A percentile compares a stretch with the other conserved stretches of the same genome.
Evolutionary conservation across 1,284 basidiomycete genomes (phyloP).

Genomic region (Melampsora americana): DNA sequence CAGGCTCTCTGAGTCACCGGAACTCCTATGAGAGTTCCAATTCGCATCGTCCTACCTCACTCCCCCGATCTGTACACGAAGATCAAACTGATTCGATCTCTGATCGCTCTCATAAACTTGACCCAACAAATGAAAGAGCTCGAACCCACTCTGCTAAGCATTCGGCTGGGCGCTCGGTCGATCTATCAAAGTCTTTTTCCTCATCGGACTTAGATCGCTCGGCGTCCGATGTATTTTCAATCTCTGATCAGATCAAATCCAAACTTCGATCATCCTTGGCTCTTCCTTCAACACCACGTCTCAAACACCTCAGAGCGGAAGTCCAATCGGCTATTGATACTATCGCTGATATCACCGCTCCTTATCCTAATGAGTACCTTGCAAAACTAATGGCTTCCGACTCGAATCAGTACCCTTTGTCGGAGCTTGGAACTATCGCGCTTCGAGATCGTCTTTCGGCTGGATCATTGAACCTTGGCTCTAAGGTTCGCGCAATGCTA

Average conservation of each 20-base stretch:
- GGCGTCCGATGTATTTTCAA: constrained; percentile 13
- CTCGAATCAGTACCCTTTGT: background rate
- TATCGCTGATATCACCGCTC: constrained; percentile 22
- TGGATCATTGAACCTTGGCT: constrained; percentile 24
- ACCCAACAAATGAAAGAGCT: background rate
- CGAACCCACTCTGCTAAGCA: background rate
- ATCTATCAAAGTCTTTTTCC: background rate
- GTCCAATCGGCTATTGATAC: constrained; percentile 23
- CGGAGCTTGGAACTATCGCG: background rate
- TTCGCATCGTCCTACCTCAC: background rate
- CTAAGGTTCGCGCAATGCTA: constrained; percentile 35
- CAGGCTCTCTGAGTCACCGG: background rate
- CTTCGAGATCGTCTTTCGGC: constrained; percentile 24
- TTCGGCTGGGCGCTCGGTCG: background rate
- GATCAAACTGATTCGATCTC: background rate
- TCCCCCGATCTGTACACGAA: background rate
- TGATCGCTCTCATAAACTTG: background rate
- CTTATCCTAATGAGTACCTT: constrained; percentile 9
- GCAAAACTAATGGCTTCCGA: background rate
- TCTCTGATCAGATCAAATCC: constrained; percentile 22
- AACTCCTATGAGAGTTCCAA: background rate
- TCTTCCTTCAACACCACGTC: constrained; percentile 7
- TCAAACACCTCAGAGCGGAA: constrained; percentile 6
- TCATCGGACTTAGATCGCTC: background rate
- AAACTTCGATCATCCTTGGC: constrained; percentile 13